Base-by-base conservation (phyloP, 768 basidiomycete species). In the Lactarius sanguifluus region DNA sequence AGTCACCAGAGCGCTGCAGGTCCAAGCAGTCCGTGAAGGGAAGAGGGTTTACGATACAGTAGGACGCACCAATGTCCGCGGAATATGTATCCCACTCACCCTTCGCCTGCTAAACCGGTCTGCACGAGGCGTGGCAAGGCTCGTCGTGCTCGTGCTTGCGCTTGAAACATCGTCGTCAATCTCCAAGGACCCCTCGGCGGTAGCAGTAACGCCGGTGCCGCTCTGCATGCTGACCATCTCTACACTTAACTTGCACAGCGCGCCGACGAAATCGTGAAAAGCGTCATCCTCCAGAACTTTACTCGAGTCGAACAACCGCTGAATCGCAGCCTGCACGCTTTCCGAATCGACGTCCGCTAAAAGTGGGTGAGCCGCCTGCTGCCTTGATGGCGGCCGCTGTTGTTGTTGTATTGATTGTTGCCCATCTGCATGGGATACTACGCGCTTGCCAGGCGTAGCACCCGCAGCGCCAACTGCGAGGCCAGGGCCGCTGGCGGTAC, bases 151-250 rank as follows among this genome's bases (percentile, higher is more conserved):
- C 13, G 71, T 41, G 52, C 66, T 70, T 25, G 72, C 70, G 8
- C 83, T 25, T 79, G 79, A 38, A 81, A 77, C 67, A 73, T 82
- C 36, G 73, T 73, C 56, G 76, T 79, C 50, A 72, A 64, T 36
- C 13, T 72, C 74, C 36, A 61, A 54, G 16, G 18, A 5, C 15
- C 67, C 54, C 36, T 57, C 52, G 7, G 28, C 62, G 34, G 20
- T 18, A 15, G n/a, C n/a, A 32, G 16, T n/a, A 20, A 45, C 57
- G 16, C 57, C 57, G 28, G 8, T 23, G 75, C 78, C 57, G 81
- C 83, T 85, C 76, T 93, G 89, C 87, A 97, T 89, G 43, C 90
- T 89, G 23, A 98, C 86, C 95, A 98, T 98, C 76, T 95, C 94
- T 12, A 86, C 82, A 73, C 94, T 96, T 30, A 98, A 79, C 72